These are phyloP conservation scores for Melanogaster broomeanus DNA, from an alignment of 768 basidiomycete species.

Conservation along the genomic window DNA sequence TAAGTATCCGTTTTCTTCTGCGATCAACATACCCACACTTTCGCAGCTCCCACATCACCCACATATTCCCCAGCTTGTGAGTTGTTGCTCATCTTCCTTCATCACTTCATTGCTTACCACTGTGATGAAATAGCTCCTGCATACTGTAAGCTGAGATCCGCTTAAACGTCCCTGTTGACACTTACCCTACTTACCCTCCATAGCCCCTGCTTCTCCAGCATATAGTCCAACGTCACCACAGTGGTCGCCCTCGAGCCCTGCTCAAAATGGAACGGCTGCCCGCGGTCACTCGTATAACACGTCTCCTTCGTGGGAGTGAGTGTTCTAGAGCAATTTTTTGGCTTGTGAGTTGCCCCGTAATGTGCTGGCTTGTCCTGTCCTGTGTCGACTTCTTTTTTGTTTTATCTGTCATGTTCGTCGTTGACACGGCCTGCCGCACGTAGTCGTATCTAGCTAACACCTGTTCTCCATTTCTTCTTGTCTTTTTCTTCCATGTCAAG, in stretches of 20 bases:
- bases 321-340: conserved; percentile 7
- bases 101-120: conserved; percentile 5
- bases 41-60: conserved; percentile 79
- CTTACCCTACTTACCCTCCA: conserved; percentile 15
- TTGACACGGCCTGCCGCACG: conserved; percentile 10
- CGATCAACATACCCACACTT: conserved; percentile 10
- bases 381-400: conserved; percentile 1
- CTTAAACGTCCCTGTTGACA: conserved; percentile 2
- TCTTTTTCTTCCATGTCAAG: conserved; percentile 19
- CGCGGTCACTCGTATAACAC: conserved; percentile 47
- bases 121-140: conserved; percentile 56
- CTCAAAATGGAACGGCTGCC: conserved; percentile 47
- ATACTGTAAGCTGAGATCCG: conserved; percentile 60
- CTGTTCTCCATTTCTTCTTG: conserved; percentile 11
- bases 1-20: conserved; percentile 38
- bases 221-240: conserved; percentile 86
- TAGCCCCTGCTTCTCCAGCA: conserved; percentile 82
- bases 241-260: conserved; percentile 83
- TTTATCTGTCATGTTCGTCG: conserved; percentile 3
- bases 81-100: conserved; percentile 29
- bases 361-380: conserved; percentile 14
- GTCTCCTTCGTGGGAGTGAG: conserved; percentile 55
- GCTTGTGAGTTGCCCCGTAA: conserved; percentile 1
- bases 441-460: conserved; percentile 23
- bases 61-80: conserved; percentile 87